phyloP scores from a whole-genome alignment of 2,329 filamentous ascomycete genomes.

The Fusarium anguioides region DNA sequence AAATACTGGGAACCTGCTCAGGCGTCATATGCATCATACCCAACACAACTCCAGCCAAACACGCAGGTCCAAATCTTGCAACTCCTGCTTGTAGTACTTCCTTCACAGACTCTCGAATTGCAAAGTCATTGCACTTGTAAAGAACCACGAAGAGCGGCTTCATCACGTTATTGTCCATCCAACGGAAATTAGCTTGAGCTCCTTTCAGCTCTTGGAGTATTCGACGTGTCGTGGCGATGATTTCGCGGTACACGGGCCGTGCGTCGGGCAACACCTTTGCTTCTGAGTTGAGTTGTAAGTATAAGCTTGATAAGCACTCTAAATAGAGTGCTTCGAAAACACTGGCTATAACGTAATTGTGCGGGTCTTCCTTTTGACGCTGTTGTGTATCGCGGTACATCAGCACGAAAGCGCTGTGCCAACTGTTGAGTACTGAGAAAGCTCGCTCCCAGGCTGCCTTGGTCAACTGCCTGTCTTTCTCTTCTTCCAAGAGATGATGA shows the following conservation, averaged over 20 bases:
- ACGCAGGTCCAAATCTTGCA: slow-evolving; percentile 6
- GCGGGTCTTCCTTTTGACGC: slow-evolving; percentile 10
- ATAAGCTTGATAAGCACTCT: slow-evolving; percentile 28
- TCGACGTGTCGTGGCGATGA: slow-evolving; percentile 19
- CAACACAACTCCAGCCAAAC: slow-evolving; percentile 28
- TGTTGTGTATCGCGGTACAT: slow-evolving; percentile 22
- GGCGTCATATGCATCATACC: slow-evolving; percentile 30
- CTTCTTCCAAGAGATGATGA: slow-evolving; percentile 1
- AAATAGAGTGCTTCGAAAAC: slow-evolving; percentile 38
- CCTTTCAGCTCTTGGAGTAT: slow-evolving; percentile 13
- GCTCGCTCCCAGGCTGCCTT: slow-evolving; percentile 20
- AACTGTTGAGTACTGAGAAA: slow-evolving; percentile 12
- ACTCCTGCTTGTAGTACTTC: slow-evolving; percentile 17
- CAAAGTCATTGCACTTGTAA: slow-evolving; percentile 31
- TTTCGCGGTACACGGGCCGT: slow-evolving; percentile 33
- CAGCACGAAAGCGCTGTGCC: slow-evolving; percentile 33
- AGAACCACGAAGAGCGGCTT: slow-evolving; percentile 36
- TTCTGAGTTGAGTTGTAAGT: slow-evolving; percentile 10
- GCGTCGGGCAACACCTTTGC: slow-evolving; percentile 31
- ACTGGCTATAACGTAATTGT: slow-evolving; percentile 27
- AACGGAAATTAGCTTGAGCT: neutral
- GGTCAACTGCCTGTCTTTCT: neutral
- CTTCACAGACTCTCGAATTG: slow-evolving; percentile 19
- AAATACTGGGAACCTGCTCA: slow-evolving; percentile 16
- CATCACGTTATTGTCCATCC: slow-evolving; percentile 36